Base-by-base conservation (phyloP, 139 green algal species). In the Coelastrella sp. region DNA sequence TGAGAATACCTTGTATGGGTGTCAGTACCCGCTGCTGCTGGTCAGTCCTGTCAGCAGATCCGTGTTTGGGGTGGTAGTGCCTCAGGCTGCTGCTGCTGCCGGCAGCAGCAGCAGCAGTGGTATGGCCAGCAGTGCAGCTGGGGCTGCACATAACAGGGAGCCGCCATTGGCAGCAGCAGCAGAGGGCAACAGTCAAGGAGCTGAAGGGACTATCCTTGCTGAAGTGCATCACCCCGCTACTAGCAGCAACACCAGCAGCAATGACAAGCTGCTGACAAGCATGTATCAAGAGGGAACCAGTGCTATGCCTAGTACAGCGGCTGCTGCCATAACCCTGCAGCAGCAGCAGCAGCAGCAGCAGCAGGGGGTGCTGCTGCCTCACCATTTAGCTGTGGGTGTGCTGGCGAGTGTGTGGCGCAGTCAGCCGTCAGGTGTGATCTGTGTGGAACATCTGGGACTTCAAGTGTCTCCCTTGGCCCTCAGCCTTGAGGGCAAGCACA, bases 1-100 rank as follows among this genome's bases (percentile, higher is more conserved):
- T n/a, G 95, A 98, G 92, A 97, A 98, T 90, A 95, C 93, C 27
- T 83, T 94, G 74, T 93, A 89, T 7, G 91, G 83, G 22, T 94
- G 94, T 4, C 81, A 87, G 6, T 94, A 94, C 74, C 95, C 95
- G 0, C 91, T 96, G 22, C 82, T 94, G 57, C 61, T 97, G 20
- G 93, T 76, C 70, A 88, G 72, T 74, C 94, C 94, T 14, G 93
- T 94, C n/a, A 83, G 70, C 12, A 91, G 91, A 4, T 92, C 91
- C 4, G 57, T 94, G 35, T 95, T 95, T 86, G 87, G 87, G 6
- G 75, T 90, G 15, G 60, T 88, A n/a, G n/a, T 66, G 27, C 86
- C 24, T 85, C 27, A 57, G 19, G 82, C 8, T 10, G 7, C 65
- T 88, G 35, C 57, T 61, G 66, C 81, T 22, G 83, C 12, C 49